Evolutionary conservation across 768 basidiomycete species (phyloP), one percentile per base, ranked within the genome.

Genomic region (Russula abietina): DNA sequence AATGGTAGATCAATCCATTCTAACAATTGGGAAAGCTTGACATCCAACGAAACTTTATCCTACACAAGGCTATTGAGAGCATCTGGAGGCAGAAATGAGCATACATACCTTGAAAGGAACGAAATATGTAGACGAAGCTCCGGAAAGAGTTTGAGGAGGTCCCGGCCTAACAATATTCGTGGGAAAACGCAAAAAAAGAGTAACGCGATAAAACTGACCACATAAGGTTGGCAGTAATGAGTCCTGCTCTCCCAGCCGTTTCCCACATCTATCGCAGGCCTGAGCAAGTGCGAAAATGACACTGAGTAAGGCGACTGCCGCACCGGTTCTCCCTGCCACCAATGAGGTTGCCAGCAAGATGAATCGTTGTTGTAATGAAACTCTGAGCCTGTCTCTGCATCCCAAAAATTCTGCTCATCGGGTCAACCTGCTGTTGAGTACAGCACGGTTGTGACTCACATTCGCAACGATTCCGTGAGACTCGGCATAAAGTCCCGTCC

Each of bases 241-340:
- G 72, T 0, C 87, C 87, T 5, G 86, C 84, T 62, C 83, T 86
- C 61, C 78, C 81, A 2, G 87, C 90, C 0, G 93, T 94, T 70
- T 92, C 90, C 93, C 94, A 97, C 79, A 96, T 88, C 91, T 93
- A 61, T 16, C 17, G 49, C 22, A 45, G 30, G 50, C 36, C 49
- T 61, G 14, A 48, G 45, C 55, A 26, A 48, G 45, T 10, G 60
- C 14, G 2, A 38, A 43, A 38, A 24, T 32, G 43, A 53, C 54
- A 57, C 36, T 9, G 10, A 26, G 26, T 41, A 54, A 4, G 33
- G 53, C 36, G 7, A 22, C 17, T 73, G 10, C 61, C 83, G 67
- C 65, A 94, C 93, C 22, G 93, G 93, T 71, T 95, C 92, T 50
- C 94, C 94, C 16, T 81, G 73, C 93, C 94, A 96, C 91, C 93